Base-by-base conservation (phyloP, 2,329 filamentous ascomycete genomes). In the Penicillium sp. region DNA sequence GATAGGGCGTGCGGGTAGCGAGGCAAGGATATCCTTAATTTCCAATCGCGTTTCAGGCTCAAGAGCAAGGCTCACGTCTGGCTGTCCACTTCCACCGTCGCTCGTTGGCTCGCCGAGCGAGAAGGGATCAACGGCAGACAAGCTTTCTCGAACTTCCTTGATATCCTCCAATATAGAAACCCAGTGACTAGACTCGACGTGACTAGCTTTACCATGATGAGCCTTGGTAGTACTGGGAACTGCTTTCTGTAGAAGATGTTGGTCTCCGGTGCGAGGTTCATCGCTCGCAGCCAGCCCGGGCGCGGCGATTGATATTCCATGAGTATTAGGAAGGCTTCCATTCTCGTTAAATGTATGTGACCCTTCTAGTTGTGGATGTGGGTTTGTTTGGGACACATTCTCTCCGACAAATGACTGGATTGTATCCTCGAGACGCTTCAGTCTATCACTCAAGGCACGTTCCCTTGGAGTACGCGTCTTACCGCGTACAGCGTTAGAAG, bases 131-230 rank as follows among this genome's bases (percentile, higher is more conserved):
- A 43, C 22, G 2, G 29, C 21, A 28, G 43, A 46, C 19, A 53
- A 38, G 32, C 43, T 39, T 28, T 37, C 48, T 24, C 52, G 44
- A 41, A 53, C 43, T 19, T 48, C 42, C 42, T 53, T 44, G 19
- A 53, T 53, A 31, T 53, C 52, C 17, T 51, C 48, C 19, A 53
- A 26, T 17, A 53, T 53, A 4, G 52, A 53, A 45, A 52, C 44
- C 52, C 52, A 53, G 32, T 53, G 48, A 15, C 44, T 53, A 13
- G 52, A 45, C 9, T 53, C 48, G n/a, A 47, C 37, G 15, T 53
- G 51, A 3, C 48, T 32, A 8, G 10, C 22, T 32, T 46, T 41
- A 8, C 45, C 45, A 10, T 43, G 44, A 9, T 46, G 44, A 9
- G 51, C 19, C 21, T 47, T 17, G 3, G 17, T 17, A 52, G 6